Evolutionary conservation across 352 stramenopile genomes (phyloP).

Genomic region (Blastocystis sp.): DNA sequence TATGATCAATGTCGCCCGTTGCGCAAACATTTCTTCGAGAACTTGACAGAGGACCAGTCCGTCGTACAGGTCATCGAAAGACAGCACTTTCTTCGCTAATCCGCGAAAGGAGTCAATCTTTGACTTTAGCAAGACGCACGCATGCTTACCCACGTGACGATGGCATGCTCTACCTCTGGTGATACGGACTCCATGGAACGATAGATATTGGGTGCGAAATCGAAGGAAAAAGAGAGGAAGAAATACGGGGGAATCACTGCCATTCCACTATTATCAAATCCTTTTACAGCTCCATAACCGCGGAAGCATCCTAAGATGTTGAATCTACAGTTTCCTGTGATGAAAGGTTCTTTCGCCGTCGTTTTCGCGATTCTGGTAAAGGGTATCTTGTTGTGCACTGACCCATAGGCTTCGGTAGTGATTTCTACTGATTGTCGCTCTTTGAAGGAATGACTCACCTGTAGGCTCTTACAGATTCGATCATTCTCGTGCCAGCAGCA

Average conservation of each 20-base stretch:
- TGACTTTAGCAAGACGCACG: neutral
- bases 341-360: conserved; percentile 9
- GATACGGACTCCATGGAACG: conserved; percentile 23
- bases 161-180: conserved; percentile 24
- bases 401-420: conserved; percentile 44
- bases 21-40: conserved; percentile 40
- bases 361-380: conserved; percentile 47
- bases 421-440: conserved; percentile 17
- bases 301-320: conserved; percentile 61
- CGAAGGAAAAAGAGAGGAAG: neutral
- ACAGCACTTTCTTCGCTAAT: conserved; percentile 16
- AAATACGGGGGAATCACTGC: neutral
- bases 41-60: conserved; percentile 43
- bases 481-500: neutral
- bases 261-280: neutral
- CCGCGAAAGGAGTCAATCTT: conserved; percentile 53
- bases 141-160: conserved; percentile 34
- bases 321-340: conserved; percentile 44
- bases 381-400: neutral
- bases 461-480: conserved; percentile 28
- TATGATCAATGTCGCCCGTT: neutral
- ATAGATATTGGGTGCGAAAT: neutral
- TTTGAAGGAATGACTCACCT: neutral
- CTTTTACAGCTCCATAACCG: conserved; percentile 29
- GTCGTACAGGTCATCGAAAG: conserved; percentile 59